These are phyloP conservation scores for Phialocephala sp. DNA, from an alignment of 2,329 filamentous ascomycete species.

Conservation along the genomic window DNA sequence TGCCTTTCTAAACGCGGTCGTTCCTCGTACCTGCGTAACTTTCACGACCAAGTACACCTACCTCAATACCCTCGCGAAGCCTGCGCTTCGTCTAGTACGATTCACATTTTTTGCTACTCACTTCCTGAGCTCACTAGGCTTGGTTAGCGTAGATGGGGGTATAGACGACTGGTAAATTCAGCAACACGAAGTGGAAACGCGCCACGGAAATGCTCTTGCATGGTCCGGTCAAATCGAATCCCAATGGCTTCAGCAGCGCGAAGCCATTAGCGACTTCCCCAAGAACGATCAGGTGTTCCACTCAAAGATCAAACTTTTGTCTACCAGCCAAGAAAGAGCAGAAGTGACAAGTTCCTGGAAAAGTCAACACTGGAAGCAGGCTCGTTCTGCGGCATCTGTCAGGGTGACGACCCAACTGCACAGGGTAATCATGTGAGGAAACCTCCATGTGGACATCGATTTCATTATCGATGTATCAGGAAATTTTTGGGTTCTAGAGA, in stretches of 20 bases:
- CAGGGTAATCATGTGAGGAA: neutral
- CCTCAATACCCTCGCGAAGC: neutral
- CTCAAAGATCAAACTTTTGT: neutral
- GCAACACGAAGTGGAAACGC: neutral
- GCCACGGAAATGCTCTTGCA: neutral
- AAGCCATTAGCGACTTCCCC: neutral
- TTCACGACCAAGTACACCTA: neutral
- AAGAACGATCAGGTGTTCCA: neutral
- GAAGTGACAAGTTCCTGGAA: neutral
- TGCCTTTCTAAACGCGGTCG: neutral
- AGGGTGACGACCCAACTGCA: neutral
- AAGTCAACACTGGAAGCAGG: neutral
- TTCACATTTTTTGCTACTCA: neutral
- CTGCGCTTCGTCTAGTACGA: neutral
- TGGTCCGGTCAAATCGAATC: neutral
- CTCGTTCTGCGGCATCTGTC: neutral
- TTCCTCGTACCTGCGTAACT: neutral
- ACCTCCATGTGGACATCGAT: slow-evolving; percentile 1
- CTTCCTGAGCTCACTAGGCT: neutral
- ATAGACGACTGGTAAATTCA: neutral
- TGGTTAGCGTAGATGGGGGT: neutral
- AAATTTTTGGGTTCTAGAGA: neutral
- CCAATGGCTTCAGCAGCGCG: neutral
- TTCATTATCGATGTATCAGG: slow-evolving; percentile 2
- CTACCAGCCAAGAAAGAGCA: neutral